Conservation (phyloP, 306 rosid genomes). For the Nissolia schottii region DNA sequence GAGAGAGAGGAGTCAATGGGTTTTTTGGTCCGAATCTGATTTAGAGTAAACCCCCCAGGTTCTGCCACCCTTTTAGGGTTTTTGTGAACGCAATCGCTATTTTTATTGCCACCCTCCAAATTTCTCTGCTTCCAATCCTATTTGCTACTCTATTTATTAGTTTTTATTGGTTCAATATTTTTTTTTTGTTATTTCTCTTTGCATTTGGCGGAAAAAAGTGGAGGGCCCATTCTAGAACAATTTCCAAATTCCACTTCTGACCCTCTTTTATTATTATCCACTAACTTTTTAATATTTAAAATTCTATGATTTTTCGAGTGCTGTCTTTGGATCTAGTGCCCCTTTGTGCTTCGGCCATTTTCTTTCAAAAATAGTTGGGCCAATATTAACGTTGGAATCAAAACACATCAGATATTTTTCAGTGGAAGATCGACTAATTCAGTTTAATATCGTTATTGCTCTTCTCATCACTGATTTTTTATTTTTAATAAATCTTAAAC, state of each 20-base stretch:
- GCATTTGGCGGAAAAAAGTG: too few species aligned
- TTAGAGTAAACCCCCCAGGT: conserved; percentile 42
- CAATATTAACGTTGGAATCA: background rate
- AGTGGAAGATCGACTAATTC: too few species aligned
- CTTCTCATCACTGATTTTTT: too few species aligned
- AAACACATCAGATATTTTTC: too few species aligned
- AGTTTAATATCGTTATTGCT: too few species aligned
- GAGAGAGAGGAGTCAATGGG: conserved; percentile 23
- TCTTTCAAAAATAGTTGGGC: background rate
- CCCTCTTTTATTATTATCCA: background rate
- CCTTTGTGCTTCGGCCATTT: background rate
- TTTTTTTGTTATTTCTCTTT: background rate
- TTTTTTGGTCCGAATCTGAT: conserved; percentile 29
- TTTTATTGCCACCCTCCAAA: conserved; percentile 3
- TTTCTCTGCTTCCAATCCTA: conserved; percentile 13
- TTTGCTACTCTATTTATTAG: too few species aligned
- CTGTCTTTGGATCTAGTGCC: conserved; percentile 11
- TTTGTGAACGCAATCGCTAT: conserved; percentile 20
- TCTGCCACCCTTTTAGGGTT: conserved; percentile 68
- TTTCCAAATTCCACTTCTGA: background rate
- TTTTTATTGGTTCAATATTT: too few species aligned
- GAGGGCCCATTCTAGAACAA: background rate
- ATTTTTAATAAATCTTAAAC: too few species aligned
- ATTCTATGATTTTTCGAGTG: background rate
- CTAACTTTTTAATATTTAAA: background rate